Evolutionary conservation across 192 early-diverging fungal genomes (phyloP).

Genomic region (Backusella luteola): DNA sequence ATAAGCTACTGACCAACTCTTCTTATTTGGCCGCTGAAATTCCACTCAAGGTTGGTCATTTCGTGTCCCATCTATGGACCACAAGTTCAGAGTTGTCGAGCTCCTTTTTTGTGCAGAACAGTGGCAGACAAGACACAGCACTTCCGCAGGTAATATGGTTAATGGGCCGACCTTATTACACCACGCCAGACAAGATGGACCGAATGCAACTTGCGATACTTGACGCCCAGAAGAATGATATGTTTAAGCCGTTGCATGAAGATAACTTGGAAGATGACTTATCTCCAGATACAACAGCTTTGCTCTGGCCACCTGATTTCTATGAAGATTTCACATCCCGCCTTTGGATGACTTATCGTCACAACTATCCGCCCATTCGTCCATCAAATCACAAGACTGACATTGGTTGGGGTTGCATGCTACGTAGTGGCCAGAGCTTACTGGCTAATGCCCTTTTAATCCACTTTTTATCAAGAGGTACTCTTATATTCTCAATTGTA

Average conservation of each 20-base stretch:
- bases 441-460: slow-evolving; percentile 81
- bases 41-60: slow-evolving; percentile 39
- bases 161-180: slow-evolving; percentile 34
- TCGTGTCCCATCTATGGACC: slow-evolving; percentile 35
- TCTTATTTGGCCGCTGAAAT: slow-evolving; percentile 42
- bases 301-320: slow-evolving; percentile 50
- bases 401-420: slow-evolving; percentile 96
- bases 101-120: slow-evolving; percentile 2
- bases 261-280: background rate
- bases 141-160: slow-evolving; percentile 20
- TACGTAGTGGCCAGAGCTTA: slow-evolving; percentile 91
- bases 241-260: slow-evolving; percentile 7
- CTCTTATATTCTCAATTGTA: slow-evolving; percentile 16
- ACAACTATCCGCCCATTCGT: slow-evolving; percentile 80
- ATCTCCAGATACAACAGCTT: slow-evolving; percentile 16
- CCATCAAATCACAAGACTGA: slow-evolving; percentile 80
- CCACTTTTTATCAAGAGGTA: slow-evolving; percentile 77
- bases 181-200: slow-evolving; percentile 3
- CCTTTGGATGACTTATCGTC: slow-evolving; percentile 95
- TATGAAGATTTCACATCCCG: slow-evolving; percentile 77
- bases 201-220: slow-evolving; percentile 26
- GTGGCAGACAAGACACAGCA: background rate
- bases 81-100: slow-evolving; percentile 30
- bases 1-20: slow-evolving; percentile 37
- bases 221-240: slow-evolving; percentile 27